Conservation (phyloP, 352 stramenopile genomes). For the Halophytophthora batemanensis region DNA sequence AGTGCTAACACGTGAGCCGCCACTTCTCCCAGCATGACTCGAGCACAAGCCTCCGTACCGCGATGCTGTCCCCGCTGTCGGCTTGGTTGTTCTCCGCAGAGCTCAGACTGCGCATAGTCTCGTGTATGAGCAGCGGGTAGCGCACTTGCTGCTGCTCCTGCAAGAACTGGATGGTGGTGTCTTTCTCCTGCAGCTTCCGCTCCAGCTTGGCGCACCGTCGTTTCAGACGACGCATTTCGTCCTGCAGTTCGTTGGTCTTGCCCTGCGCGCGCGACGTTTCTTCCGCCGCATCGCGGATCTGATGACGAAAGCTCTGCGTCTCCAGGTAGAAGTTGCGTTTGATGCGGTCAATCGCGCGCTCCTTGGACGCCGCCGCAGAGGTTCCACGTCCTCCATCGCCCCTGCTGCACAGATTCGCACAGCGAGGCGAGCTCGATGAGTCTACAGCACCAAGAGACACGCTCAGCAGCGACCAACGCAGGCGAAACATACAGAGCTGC, state of each 20-base stretch:
- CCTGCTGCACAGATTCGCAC: background rate
- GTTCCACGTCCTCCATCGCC: conserved; percentile 5
- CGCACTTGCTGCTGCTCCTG: conserved; percentile 50
- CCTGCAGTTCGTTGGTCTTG: conserved; percentile 31
- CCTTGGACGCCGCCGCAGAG: conserved; percentile 16
- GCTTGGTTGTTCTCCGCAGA: conserved; percentile 35
- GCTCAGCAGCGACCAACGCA: background rate
- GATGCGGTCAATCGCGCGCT: conserved; percentile 40
- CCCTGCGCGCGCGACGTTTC: conserved; percentile 21
- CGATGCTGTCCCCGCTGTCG: conserved; percentile 6
- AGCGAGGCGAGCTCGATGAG: too few relatives aligned
- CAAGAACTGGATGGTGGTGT: conserved; percentile 43
- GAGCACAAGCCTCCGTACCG: conserved; percentile 13
- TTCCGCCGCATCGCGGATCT: conserved; percentile 30
- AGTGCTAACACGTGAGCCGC: background rate
- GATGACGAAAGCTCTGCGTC: conserved; percentile 41
- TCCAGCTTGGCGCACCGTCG: conserved; percentile 60
- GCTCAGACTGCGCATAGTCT: conserved; percentile 60
- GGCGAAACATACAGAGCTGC: background rate
- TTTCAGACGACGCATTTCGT: conserved; percentile 44
- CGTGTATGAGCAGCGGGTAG: conserved; percentile 54
- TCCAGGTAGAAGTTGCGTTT: conserved; percentile 60
- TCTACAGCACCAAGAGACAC: too few relatives aligned
- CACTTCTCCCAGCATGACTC: background rate
- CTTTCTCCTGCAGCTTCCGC: conserved; percentile 54